phyloP scores from a whole-genome alignment of 805 yeast genomes.

The Henningerozyma blattae region DNA sequence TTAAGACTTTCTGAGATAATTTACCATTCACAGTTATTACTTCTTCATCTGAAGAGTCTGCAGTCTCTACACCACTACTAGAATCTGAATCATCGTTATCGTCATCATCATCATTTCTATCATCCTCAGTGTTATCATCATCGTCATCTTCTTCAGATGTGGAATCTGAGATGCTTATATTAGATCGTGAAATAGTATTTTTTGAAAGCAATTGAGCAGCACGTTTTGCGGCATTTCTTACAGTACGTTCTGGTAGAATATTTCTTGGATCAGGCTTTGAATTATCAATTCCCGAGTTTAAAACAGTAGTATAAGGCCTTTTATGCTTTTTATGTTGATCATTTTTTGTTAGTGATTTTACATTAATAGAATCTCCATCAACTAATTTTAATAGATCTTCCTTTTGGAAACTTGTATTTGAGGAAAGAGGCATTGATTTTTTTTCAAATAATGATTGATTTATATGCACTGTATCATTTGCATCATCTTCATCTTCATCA shows the following conservation, averaged over 20 bases:
- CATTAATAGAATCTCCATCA: slow-evolving; percentile 12
- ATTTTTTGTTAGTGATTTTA: slow-evolving; percentile 7
- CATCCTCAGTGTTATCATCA: slow-evolving; percentile 7
- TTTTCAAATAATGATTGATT: slow-evolving; percentile 4
- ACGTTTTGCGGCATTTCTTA: slow-evolving; percentile 21
- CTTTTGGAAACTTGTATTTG: slow-evolving; percentile 18
- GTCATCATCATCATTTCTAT: not conserved
- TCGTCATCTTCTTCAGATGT: slow-evolving; percentile 6
- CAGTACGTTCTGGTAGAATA: slow-evolving; percentile 16
- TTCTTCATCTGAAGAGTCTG: slow-evolving; percentile 1
- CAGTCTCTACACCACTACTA: slow-evolving; percentile 5
- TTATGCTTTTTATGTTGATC: slow-evolving; percentile 6
- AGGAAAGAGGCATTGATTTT: slow-evolving; percentile 1
- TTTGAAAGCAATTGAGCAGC: slow-evolving; percentile 19
- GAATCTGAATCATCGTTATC: slow-evolving; percentile 2
- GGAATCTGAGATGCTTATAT: slow-evolving; percentile 1
- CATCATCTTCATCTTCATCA: slow-evolving; percentile 6
- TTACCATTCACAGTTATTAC: slow-evolving; percentile 9
- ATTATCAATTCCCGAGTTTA: slow-evolving; percentile 20
- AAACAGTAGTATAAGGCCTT: slow-evolving; percentile 21
- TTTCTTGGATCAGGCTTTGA: slow-evolving; percentile 22
- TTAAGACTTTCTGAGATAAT: slow-evolving; percentile 8
- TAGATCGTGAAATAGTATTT: not conserved
- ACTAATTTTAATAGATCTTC: slow-evolving; percentile 17
- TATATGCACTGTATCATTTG: slow-evolving; percentile 10